Evolutionary conservation across 106 monocot genomes (phyloP), one percentile per base, ranked within the genome.

Genomic region (Phalaenopsis aphrodite): DNA sequence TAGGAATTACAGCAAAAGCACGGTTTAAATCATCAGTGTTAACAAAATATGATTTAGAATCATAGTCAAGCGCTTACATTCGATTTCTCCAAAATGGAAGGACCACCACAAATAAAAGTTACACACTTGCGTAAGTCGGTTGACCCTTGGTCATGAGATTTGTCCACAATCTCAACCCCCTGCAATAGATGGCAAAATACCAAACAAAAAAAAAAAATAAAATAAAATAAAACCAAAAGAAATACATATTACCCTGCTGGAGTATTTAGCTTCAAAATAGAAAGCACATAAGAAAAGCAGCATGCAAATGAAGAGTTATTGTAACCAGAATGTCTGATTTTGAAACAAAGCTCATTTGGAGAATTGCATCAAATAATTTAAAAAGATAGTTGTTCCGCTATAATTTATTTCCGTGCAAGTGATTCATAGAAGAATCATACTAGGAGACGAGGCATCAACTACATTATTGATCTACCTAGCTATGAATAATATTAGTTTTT

Each of bases 101-200:
- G 77, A 64, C 65, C 43, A 11, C 85, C 86, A 55, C 79, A 77
- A 42, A 98, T 84, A 77, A 79, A 89, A 78, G 83, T 41, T 42
- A 98, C 36, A 83, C 97, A 98, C 79, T 98, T 98, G 75, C 92
- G 92, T 36, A 98, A 82, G 87, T 98, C 97, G 36, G 94, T 94
- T 45, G 98, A 92, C 56, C 94, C 94, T 69, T 98, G 98, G 84
- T 98, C 98, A 85, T 94, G 74, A 37, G 98, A 94, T 76, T 87
- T 82, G 80, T 98, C 94, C 75, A 92, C 77, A 88, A 98, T 84
- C 56, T 80, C 81, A 9, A 88, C 88, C 61, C 91, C 98, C 98
- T 98, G 92, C 5, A 42, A 83, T 2, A 17, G 18, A 41, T 36
- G 46, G 52, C 5, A 69, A 58, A 49, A 21, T 4, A 77, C 71